phyloP scores from a whole-genome alignment of 352 stramenopile genomes.

The Phytophthora tentaculata region DNA sequence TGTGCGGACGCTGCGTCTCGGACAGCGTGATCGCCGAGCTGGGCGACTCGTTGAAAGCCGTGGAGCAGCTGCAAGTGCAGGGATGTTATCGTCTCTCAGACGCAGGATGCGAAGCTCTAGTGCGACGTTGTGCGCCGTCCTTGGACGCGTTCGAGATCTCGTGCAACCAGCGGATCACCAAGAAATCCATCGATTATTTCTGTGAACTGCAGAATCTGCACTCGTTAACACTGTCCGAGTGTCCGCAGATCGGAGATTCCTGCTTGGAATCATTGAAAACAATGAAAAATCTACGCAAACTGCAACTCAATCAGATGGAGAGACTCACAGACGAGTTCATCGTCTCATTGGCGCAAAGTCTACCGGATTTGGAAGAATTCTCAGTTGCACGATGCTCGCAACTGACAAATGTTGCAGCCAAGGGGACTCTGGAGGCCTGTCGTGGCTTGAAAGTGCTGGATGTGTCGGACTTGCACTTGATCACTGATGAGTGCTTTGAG shows the following conservation, averaged over 20 bases:
- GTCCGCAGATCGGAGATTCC: constrained; percentile 71
- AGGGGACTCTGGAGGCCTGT: constrained; percentile 60
- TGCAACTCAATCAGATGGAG: constrained; percentile 84
- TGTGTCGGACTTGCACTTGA: constrained; percentile 70
- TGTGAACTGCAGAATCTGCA: constrained; percentile 69
- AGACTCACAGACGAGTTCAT: constrained; percentile 70
- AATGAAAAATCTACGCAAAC: constrained; percentile 69
- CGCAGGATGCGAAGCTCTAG: constrained; percentile 61
- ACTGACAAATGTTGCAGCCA: constrained; percentile 58
- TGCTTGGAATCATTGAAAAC: constrained; percentile 62
- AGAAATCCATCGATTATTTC: constrained; percentile 77
- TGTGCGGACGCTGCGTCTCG: constrained; percentile 79
- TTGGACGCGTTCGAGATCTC: constrained; percentile 79
- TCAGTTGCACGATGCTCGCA: constrained; percentile 78
- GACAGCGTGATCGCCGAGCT: constrained; percentile 78
- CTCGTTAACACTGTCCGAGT: constrained; percentile 77
- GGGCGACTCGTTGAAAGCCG: constrained; percentile 61
- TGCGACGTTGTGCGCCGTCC: constrained; percentile 72
- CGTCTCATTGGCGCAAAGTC: constrained; percentile 44
- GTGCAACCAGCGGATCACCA: constrained; percentile 85
- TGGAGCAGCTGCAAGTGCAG: constrained; percentile 74
- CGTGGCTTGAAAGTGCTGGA: constrained; percentile 62
- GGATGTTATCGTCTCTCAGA: constrained; percentile 84
- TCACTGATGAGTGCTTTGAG: constrained; percentile 74
- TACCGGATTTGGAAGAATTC: constrained; percentile 66